Evolutionary conservation across 441 rosid species (phyloP), one percentile per base, ranked within the genome.

Genomic region (Corymbia calophylla): DNA sequence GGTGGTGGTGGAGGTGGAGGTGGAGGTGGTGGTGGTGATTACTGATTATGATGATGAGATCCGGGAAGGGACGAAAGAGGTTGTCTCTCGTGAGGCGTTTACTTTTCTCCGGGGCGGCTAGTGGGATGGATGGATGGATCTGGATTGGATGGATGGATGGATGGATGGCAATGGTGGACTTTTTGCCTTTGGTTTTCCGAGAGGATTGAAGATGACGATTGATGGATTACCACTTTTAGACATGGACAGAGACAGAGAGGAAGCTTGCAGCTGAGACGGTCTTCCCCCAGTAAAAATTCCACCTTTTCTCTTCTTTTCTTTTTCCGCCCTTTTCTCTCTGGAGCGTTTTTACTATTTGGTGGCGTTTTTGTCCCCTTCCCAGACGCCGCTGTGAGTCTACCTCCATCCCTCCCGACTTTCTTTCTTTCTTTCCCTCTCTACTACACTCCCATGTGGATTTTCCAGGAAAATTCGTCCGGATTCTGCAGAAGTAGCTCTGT

Each of bases 381-480:
- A 39, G 44, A 39, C 44, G 27, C 32, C 8, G 11, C 48, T 10
- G 81, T 70, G 48, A 19, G 6, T 39, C 29, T 23, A 14, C 21
- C 29, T 12, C 82, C 44, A 14, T 10, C 15, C 77, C 19, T 68
- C 39, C 44, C 39, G 19, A 64, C 35, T 32, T 35, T 70, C 82
- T 5, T 11, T 5, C 25, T 19, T 0, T 4, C 8, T 13, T 8
- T 10, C 27, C 48, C 1, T 9, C 23, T 73, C 49, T 39, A 23
- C 13, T 73, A 39, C 44, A 39, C 7, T 13, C 84, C 16, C 39
- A 44, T 3, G 23, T 19, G 25, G 13, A 32, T 32, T 32, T 39
- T 21, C 3, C 10, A 5, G 84, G 29, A 77, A 77, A 44, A 23
- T 44, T 47, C 84, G 19, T 66, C 39, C 18, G 9, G 39, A 4